These are phyloP conservation scores for Globisporangium middletonii DNA, from an alignment of 352 stramenopile genomes.

Conservation along the genomic window DNA sequence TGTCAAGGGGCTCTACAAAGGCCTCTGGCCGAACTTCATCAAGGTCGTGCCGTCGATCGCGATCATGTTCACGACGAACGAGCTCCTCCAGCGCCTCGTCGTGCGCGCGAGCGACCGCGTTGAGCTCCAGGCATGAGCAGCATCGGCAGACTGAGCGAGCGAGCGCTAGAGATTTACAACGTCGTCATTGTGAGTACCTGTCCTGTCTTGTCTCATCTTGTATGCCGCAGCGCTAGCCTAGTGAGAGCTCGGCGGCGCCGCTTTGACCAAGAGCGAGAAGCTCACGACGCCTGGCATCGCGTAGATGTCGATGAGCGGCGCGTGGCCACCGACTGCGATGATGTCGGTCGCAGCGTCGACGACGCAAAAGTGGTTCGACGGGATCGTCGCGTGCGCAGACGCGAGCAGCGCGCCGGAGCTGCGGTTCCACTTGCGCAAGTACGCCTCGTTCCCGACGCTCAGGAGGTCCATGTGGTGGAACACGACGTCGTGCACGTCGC, in stretches of 20 bases:
- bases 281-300: slow-evolving; percentile 78
- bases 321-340: slow-evolving; percentile 56
- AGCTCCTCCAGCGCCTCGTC: slow-evolving; percentile 49
- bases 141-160: too few species aligned
- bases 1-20: slow-evolving; percentile 60
- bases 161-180: too few species aligned
- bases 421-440: slow-evolving; percentile 71
- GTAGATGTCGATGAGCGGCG: slow-evolving; percentile 64
- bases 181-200: too few species aligned
- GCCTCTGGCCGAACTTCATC: slow-evolving; percentile 60
- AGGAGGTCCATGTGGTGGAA: slow-evolving; percentile 72
- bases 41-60: slow-evolving; percentile 77
- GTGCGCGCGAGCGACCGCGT: slow-evolving; percentile 9
- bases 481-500: slow-evolving; percentile 61
- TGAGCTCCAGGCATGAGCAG: neutral
- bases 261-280: slow-evolving; percentile 64
- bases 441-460: slow-evolving; percentile 62
- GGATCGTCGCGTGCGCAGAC: slow-evolving; percentile 40
- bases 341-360: slow-evolving; percentile 55
- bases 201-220: too few species aligned
- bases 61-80: slow-evolving; percentile 80
- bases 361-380: slow-evolving; percentile 64
- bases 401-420: slow-evolving; percentile 56
- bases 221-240: neutral
- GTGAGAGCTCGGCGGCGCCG: neutral